These are phyloP conservation scores for Dipodascopsis uninucleata DNA, from an alignment of 805 yeast genomes.

Conservation along the genomic window DNA sequence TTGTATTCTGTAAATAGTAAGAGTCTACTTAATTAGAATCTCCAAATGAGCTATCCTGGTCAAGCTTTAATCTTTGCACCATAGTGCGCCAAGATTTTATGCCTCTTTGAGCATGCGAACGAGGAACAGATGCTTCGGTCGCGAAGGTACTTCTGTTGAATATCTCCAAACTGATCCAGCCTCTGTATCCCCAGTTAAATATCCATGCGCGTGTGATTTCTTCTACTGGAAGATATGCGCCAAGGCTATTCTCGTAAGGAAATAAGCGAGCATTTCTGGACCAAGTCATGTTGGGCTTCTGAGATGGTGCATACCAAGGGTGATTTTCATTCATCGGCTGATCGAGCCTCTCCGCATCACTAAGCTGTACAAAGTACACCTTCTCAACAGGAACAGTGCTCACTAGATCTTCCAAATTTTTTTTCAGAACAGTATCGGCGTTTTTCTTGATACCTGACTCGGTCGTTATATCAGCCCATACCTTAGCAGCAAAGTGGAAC, in stretches of 20 bases:
- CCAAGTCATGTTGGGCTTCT: slow-evolving; percentile 10
- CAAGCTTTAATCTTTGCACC: slow-evolving; percentile 1
- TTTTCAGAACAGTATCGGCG: slow-evolving; percentile 13
- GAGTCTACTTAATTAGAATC: no score
- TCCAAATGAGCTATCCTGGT: neutral
- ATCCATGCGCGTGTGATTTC: neutral
- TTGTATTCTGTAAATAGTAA: no score
- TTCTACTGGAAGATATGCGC: slow-evolving; percentile 8
- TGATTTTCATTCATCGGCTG: slow-evolving; percentile 9
- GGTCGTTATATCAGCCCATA: slow-evolving; percentile 22
- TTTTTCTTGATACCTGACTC: slow-evolving; percentile 11
- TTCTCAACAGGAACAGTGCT: slow-evolving; percentile 24
- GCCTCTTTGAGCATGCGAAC: slow-evolving; percentile 3
- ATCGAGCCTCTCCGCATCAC: slow-evolving; percentile 27
- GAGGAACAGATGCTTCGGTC: slow-evolving; percentile 3
- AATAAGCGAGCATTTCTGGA: slow-evolving; percentile 9
- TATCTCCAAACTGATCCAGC: slow-evolving; percentile 7
- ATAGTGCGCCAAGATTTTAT: slow-evolving; percentile 4
- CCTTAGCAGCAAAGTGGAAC: slow-evolving; percentile 32
- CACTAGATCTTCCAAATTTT: slow-evolving; percentile 9
- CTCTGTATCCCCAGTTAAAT: neutral
- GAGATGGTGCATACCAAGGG: neutral
- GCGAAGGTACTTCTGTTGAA: slow-evolving; percentile 1
- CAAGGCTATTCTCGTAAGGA: slow-evolving; percentile 8
- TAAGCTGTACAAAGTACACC: slow-evolving; percentile 34